phyloP scores from a whole-genome alignment of 768 basidiomycete genomes.

The Mycena rosella region DNA sequence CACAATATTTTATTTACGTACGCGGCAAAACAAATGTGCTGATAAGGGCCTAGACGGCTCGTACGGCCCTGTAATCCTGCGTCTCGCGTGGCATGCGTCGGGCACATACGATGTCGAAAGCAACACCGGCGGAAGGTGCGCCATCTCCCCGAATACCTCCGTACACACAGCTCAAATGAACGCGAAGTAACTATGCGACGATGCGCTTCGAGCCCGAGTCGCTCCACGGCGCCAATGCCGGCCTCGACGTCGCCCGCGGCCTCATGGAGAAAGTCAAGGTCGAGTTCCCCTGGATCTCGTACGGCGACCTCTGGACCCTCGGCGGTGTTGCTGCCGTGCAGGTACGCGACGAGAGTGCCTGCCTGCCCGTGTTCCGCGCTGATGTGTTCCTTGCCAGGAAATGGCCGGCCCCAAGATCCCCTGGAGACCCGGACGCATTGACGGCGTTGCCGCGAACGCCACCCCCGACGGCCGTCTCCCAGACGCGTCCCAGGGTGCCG shows the following conservation, averaged over 20 bases:
- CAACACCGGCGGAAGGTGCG: conserved; percentile 83
- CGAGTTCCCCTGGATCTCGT: conserved; percentile 93
- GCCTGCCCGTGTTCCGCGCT: not conserved
- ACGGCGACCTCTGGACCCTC: conserved; percentile 97
- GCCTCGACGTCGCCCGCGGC: conserved; percentile 82
- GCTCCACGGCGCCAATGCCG: conserved; percentile 86
- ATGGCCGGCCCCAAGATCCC: conserved; percentile 93
- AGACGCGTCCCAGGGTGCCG: conserved; percentile 85
- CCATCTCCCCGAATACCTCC: conserved; percentile 7
- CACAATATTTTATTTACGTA: conserved; percentile 31
- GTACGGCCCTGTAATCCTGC: conserved; percentile 87
- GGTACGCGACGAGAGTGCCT: conserved; percentile 45
- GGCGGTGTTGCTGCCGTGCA: conserved; percentile 92
- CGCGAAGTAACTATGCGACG: conserved; percentile 90
- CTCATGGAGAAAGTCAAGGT: conserved; percentile 90
- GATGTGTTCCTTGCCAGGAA: conserved; percentile 61
- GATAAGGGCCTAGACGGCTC: conserved; percentile 74
- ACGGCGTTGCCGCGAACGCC: conserved; percentile 79
- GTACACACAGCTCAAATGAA: conserved; percentile 15
- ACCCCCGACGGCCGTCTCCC: conserved; percentile 93
- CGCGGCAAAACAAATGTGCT: conserved; percentile 27
- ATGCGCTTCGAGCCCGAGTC: conserved; percentile 97
- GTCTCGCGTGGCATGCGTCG: conserved; percentile 95
- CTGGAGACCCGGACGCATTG: conserved; percentile 94
- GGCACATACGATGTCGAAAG: conserved; percentile 91